Percentiles rank a stretch among this genome's conserved stretches.
Conservation (phyloP, 2,329 filamentous ascomycete species). For the Aureobasidium uvarum region DNA sequence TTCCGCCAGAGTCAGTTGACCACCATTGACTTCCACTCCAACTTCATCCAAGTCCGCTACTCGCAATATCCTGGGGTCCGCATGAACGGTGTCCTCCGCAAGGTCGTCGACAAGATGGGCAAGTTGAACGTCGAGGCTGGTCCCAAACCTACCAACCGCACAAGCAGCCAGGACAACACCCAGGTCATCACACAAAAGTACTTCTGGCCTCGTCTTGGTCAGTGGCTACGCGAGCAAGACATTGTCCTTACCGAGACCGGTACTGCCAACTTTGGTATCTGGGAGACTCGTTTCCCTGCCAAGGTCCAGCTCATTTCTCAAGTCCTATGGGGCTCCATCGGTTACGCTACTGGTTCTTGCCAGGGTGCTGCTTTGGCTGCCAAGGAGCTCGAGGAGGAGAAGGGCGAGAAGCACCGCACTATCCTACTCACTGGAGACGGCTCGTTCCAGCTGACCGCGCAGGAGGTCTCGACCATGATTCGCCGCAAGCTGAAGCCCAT, state of each 20-base stretch:
- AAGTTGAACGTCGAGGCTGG: constrained; percentile 55
- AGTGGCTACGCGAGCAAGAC: constrained; percentile 32
- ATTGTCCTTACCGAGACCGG: constrained; percentile 35
- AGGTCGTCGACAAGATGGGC: constrained; percentile 63
- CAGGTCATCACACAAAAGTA: constrained; percentile 31
- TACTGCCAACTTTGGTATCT: constrained; percentile 51
- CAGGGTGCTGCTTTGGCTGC: constrained; percentile 33
- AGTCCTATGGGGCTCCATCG: constrained; percentile 37
- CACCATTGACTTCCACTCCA: constrained; percentile 51
- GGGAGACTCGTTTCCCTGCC: constrained; percentile 52
- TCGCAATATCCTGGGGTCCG: constrained; percentile 74
- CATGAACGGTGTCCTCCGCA: constrained; percentile 63
- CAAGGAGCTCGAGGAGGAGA: constrained; percentile 36
- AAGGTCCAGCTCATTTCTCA: constrained; percentile 59
- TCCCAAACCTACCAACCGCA: constrained; percentile 38
- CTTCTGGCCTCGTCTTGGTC: constrained; percentile 30
- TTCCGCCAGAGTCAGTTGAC: constrained; percentile 31
- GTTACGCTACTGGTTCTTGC: constrained; percentile 34
- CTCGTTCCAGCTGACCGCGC: constrained; percentile 69
- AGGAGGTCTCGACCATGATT: constrained; percentile 65
- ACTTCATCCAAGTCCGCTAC: constrained; percentile 54
- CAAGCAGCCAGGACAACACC: constrained; percentile 7
- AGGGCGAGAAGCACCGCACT: constrained; percentile 36
- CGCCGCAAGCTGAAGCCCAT: constrained; percentile 38
- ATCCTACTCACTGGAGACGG: constrained; percentile 87